A percentile compares a stretch with the other conserved stretches of the same genome.
Evolutionary conservation across 225 moss, liverwort and hornwort genomes (phyloP).

Genomic region (Pleurozium schreberi): DNA sequence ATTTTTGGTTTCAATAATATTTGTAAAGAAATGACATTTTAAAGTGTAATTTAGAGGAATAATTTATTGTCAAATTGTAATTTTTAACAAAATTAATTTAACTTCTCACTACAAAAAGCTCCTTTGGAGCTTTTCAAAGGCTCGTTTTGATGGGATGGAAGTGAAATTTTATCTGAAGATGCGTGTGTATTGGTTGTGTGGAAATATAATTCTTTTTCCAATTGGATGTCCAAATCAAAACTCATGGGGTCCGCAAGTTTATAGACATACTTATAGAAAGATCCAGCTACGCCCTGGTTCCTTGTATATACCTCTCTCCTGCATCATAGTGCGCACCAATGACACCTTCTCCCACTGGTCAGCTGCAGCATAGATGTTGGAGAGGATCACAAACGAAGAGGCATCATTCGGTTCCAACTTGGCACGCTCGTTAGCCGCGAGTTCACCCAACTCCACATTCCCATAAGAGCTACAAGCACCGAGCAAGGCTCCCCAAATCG

Average conservation of each 20-base stretch:
- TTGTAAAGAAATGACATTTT: background rate
- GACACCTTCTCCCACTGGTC: too few relatives aligned
- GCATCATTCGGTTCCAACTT: too few relatives aligned
- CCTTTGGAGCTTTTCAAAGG: accelerated
- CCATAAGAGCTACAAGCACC: too few relatives aligned
- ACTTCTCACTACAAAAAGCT: background rate
- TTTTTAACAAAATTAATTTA: too few relatives aligned
- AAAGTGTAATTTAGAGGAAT: background rate
- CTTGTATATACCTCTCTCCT: too few relatives aligned
- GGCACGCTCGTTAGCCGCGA: too few relatives aligned
- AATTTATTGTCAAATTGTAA: background rate
- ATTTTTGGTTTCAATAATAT: background rate
- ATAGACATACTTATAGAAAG: background rate
- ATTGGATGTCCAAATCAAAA: background rate
- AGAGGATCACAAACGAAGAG: too few relatives aligned
- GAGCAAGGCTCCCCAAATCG: too few relatives aligned
- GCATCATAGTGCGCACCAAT: too few relatives aligned
- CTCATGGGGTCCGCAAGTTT: background rate
- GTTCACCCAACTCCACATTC: too few relatives aligned
- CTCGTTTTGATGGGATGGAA: accelerated
- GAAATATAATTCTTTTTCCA: accelerated
- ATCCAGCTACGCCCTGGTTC: too few relatives aligned
- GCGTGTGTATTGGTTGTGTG: accelerated
- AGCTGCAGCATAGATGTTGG: too few relatives aligned
- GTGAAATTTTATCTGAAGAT: background rate